These are phyloP conservation scores for Anthracocystis walkeri DNA, from an alignment of 1,284 basidiomycete genomes.

Conservation along the genomic window DNA sequence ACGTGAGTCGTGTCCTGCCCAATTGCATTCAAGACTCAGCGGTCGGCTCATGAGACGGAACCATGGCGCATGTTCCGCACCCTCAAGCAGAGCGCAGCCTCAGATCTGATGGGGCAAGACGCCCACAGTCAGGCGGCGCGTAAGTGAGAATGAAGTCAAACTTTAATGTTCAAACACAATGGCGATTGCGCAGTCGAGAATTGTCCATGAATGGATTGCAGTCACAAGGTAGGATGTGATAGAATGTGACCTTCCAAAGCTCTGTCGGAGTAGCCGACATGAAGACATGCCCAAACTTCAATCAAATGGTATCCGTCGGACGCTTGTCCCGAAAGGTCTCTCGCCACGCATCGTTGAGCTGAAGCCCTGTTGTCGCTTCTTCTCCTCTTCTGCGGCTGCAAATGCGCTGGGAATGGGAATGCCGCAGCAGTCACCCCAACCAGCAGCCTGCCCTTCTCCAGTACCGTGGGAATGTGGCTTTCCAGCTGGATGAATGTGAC, in stretches of 20 bases:
- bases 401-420: constrained; percentile 71
- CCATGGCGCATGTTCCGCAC: not conserved
- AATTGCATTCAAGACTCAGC: not conserved
- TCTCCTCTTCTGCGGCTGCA: constrained; percentile 69
- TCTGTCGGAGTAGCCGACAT: not conserved
- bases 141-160: not conserved
- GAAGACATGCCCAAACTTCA: constrained; percentile 1
- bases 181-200: not conserved
- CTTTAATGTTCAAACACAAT: not conserved
- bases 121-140: no score
- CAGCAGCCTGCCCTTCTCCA: constrained; percentile 71
- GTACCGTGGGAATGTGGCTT: constrained; percentile 59
- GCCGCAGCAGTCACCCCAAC: constrained; percentile 84
- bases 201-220: not conserved
- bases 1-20: no score
- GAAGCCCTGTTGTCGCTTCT: constrained; percentile 39
- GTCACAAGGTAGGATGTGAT: not conserved
- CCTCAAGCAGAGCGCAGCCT: not conserved
- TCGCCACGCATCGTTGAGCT: constrained; percentile 35
- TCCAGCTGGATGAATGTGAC: constrained; percentile 73
- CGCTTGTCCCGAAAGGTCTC: constrained; percentile 32
- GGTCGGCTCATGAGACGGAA: not conserved
- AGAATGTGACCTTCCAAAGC: no score
- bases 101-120: no score
- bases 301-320: constrained; percentile 50